Conservation (phyloP, 257 asterid genomes). For the Solanum lycopersicoides region DNA sequence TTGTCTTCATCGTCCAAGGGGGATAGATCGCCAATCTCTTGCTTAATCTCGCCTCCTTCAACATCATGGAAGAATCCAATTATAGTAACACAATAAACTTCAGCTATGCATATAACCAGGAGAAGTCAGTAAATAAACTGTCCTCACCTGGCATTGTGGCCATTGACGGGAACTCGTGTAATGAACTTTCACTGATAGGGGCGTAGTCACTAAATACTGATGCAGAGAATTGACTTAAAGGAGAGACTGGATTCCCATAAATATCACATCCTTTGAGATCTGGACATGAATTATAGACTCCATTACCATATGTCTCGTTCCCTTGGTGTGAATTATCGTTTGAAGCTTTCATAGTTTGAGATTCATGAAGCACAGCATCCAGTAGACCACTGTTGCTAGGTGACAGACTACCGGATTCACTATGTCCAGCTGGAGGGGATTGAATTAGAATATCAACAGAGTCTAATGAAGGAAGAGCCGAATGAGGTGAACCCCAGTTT, state of each 20-base stretch:
- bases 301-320: conserved; percentile 2
- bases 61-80: background rate
- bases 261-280: conserved; percentile 30
- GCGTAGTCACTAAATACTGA: conserved; percentile 24
- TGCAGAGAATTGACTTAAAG: conserved; percentile 28
- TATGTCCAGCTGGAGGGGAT: conserved; percentile 25
- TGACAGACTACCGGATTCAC: conserved; percentile 22
- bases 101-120: background rate
- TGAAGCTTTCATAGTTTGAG: conserved; percentile 24
- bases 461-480: conserved; percentile 37
- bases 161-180: conserved; percentile 24
- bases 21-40: conserved; percentile 12
- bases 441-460: conserved; percentile 30
- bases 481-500: conserved; percentile 37
- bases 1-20: conserved; percentile 12
- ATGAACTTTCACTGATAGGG: conserved; percentile 22
- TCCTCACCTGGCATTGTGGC: conserved; percentile 28
- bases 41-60: conserved; percentile 25
- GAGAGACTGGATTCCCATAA: conserved; percentile 26
- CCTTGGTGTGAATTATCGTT: conserved; percentile 6
- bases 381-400: conserved; percentile 39
- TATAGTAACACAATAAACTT: background rate
- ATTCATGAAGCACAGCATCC: conserved; percentile 42
- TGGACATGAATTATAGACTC: conserved; percentile 9
- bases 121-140: background rate